Base-by-base conservation (phyloP, 345 rosid species). In the Citrus reticulata region DNA sequence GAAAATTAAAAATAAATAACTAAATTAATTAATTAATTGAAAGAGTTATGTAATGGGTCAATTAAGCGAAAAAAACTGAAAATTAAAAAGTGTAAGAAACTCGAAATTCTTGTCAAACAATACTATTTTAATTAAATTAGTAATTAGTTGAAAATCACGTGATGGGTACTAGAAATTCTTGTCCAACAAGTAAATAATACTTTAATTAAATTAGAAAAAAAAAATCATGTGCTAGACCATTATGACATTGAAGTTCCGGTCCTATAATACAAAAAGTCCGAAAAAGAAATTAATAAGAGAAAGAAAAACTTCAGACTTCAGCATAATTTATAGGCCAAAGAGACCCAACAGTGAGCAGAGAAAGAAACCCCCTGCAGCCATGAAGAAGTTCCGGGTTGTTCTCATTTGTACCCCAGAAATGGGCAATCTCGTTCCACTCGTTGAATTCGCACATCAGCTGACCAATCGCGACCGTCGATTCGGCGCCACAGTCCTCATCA, bases 391-490 rank as follows among this genome's bases (percentile, higher is more conserved):
- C 22, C 79, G 72, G 20, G 57, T 72, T 10, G 37, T 82, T 32
- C 81, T 86, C 57, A 73, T 84, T 60, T 75, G 84, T n/a, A 63
- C 55, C 22, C 87, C 84, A 14, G 64, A 58, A 40, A 42, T 82
- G 20, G 89, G 86, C 5, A 80, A 81, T 76, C 84, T 73, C 1
- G 70, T 79, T 35, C 83, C 83, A 9, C 32, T 73, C 64, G 77
- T 81, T 68, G 69, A 84, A 57, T 84, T 87, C 54, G 78, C 86
- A 22, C 76, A 29, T 22, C 80, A 22, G 11, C 78, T 84, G 20
- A 77, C 75, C 32, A 37, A 20, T 65, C 86, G 40, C 32, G 67
- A 80, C 77, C 73, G 60, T 74, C 76, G 81, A 20, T 24, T 84
- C 57, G 64, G 59, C 19, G 80, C 84, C 54, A 80, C 84, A 51